Conservation (phyloP, 2,329 filamentous ascomycete genomes). For the Cordyceps militaris region DNA sequence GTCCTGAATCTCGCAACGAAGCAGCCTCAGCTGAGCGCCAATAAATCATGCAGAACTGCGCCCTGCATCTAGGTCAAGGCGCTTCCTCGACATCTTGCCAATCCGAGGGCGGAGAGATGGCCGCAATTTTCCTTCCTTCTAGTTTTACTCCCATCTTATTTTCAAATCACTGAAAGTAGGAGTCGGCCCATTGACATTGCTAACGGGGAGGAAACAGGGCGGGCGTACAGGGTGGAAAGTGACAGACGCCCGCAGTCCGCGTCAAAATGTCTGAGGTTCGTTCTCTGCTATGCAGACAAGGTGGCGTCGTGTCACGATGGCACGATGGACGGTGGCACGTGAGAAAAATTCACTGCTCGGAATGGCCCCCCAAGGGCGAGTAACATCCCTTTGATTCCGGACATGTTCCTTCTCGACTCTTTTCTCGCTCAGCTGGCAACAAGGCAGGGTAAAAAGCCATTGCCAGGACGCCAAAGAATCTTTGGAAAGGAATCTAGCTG, state of each 20-base stretch:
- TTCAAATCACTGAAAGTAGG: neutral
- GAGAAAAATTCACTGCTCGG: neutral
- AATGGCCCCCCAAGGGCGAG: neutral
- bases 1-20: neutral
- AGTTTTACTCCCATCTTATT: no score
- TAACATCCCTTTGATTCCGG: neutral
- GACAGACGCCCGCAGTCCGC: neutral
- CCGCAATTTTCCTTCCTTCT: no score
- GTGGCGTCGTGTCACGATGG: neutral
- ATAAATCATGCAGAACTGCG: no score
- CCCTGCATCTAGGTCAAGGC: no score
- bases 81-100: no score
- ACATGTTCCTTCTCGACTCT: neutral
- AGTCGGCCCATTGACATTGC: neutral
- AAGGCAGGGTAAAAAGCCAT: no score
- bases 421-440: neutral
- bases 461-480: no score
- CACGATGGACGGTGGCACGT: no score
- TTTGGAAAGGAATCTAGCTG: no score
- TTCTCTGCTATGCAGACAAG: neutral
- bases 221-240: neutral
- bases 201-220: neutral
- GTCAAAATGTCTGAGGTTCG: neutral
- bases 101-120: no score
- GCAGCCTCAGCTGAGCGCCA: no score